phyloP scores from a whole-genome alignment of 345 rosid species.

The Noccaea bulbosa region DNA sequence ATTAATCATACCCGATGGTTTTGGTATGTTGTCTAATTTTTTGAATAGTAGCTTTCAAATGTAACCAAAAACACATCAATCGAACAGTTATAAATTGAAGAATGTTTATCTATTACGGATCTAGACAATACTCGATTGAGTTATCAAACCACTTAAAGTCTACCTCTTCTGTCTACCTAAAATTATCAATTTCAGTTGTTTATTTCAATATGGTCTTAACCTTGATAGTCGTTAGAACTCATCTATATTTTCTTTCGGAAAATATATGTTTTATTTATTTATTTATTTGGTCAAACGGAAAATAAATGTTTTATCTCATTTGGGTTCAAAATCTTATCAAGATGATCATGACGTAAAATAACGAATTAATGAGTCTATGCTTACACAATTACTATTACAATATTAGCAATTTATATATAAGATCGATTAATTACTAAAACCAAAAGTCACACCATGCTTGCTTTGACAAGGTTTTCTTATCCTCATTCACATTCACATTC shows the following conservation, averaged over 20 bases:
- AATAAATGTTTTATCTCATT: conserved; percentile 5
- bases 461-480: conserved; percentile 40
- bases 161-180: no score
- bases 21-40: no score
- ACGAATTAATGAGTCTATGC: background rate
- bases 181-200: no score
- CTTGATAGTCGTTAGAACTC: background rate
- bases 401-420: background rate
- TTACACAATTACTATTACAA: conserved; percentile 6
- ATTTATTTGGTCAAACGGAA: background rate
- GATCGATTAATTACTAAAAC: background rate
- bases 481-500: conserved; percentile 43
- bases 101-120: no score
- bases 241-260: background rate
- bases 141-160: no score
- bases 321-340: conserved; percentile 9
- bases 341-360: conserved; percentile 8
- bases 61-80: no score
- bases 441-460: conserved; percentile 40
- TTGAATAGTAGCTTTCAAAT: no score
- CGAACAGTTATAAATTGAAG: no score
- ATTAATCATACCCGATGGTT: no score
- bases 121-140: no score
- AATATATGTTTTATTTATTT: background rate
- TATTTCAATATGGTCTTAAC: no score